Conservation (phyloP, 163 green algal species). For the Scenedesmus sp. region DNA sequence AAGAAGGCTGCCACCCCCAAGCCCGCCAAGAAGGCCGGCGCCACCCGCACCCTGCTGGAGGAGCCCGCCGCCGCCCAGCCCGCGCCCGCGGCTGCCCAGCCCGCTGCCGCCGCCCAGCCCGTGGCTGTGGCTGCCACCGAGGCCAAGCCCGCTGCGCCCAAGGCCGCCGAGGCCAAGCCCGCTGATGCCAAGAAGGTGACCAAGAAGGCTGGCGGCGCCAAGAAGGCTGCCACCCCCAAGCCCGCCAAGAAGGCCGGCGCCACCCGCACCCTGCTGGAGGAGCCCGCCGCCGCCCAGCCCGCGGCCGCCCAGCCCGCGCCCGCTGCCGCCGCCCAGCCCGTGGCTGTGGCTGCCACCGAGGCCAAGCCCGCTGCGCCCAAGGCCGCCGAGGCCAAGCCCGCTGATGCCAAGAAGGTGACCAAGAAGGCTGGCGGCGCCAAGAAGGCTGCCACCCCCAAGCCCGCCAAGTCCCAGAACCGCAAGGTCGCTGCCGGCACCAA, state of each 20-base stretch:
- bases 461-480: constrained; percentile 4
- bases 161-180: neutral
- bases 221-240: neutral
- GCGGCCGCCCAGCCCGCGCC: too few relatives aligned
- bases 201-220: neutral
- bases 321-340: neutral
- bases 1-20: neutral
- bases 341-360: neutral
- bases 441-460: too few relatives aligned
- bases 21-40: too few relatives aligned
- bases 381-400: neutral
- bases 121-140: neutral
- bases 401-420: neutral
- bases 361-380: neutral
- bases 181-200: neutral
- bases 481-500: constrained; percentile 11
- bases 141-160: neutral
- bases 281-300: too few relatives aligned
- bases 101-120: neutral
- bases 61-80: neutral
- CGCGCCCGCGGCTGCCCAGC: neutral
- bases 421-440: too few relatives aligned
- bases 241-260: too few relatives aligned
- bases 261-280: too few relatives aligned
- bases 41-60: constrained; percentile 11